Evolutionary conservation across 2,329 filamentous ascomycete species (phyloP).

Genomic region (Alternaria conjuncta): DNA sequence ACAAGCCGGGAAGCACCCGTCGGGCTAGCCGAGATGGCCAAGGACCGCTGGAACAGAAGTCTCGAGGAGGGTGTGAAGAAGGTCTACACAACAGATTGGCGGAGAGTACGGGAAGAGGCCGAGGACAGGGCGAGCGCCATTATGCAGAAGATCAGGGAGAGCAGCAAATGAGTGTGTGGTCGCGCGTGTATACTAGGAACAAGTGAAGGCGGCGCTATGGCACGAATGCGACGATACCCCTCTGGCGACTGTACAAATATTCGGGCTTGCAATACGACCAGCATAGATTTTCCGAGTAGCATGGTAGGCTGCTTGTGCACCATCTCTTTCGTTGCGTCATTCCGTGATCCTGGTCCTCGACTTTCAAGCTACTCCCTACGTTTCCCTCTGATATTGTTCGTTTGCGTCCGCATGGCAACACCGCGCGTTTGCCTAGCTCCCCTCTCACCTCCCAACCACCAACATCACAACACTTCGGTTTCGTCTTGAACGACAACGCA

Average conservation of each 20-base stretch:
- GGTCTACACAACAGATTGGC: constrained; percentile 56
- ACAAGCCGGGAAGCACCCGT: constrained; percentile 47
- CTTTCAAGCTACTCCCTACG: constrained; percentile 5
- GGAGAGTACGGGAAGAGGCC: constrained; percentile 47
- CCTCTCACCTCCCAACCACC: neutral
- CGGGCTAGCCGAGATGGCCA: constrained; percentile 55
- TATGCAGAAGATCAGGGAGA: constrained; percentile 43
- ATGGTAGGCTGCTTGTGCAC: neutral
- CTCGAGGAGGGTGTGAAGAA: constrained; percentile 53
- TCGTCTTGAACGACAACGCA: neutral
- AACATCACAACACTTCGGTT: neutral
- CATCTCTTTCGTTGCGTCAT: neutral
- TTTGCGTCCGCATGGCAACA: constrained; percentile 7
- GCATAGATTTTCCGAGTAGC: constrained; percentile 4
- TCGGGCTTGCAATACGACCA: constrained; percentile 1
- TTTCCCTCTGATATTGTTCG: constrained; percentile 11
- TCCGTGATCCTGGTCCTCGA: neutral
- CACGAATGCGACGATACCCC: constrained; percentile 25
- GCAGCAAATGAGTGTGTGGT: constrained; percentile 27
- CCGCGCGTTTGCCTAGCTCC: constrained; percentile 3
- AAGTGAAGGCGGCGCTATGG: constrained; percentile 1
- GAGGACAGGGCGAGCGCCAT: constrained; percentile 50
- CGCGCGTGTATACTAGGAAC: neutral
- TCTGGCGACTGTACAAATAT: constrained; percentile 20
- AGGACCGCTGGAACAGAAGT: constrained; percentile 58